A percentile compares a stretch with the other conserved stretches of the same genome.
phyloP scores from a whole-genome alignment of 164 flowering plant genomes.

The Aristolochia fimbriata region DNA sequence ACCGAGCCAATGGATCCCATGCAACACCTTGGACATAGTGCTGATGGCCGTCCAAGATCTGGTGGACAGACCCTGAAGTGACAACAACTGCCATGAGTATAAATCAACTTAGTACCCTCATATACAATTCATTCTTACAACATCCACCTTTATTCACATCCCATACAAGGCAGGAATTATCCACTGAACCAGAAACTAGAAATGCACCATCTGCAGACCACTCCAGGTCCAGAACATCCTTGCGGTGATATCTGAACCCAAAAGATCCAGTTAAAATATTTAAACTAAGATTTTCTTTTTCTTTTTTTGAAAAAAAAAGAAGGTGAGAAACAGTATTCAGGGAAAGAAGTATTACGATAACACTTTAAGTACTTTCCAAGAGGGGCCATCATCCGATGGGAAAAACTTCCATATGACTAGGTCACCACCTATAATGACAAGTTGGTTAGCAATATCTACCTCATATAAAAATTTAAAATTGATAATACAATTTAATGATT shows the following conservation, averaged over 20 bases:
- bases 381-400: conserved; percentile 50
- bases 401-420: conserved; percentile 76
- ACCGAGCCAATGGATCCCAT: conserved; percentile 85
- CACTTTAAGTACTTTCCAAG: conserved; percentile 83
- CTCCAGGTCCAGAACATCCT: conserved; percentile 90
- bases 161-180: conserved; percentile 96
- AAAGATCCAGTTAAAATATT: background rate
- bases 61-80: conserved; percentile 74
- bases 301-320: conserved; percentile 7
- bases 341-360: conserved; percentile 51
- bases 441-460: background rate
- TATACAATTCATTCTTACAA: conserved; percentile 1
- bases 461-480: background rate
- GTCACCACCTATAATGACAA: conserved; percentile 65
- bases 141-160: conserved; percentile 71
- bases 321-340: background rate
- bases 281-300: background rate
- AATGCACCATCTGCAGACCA: conserved; percentile 86
- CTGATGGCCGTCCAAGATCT: conserved; percentile 79
- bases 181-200: conserved; percentile 93
- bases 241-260: conserved; percentile 75
- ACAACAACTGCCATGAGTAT: background rate
- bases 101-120: conserved; percentile 1
- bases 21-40: conserved; percentile 99
- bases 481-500: too few species aligned